These are phyloP conservation scores for Falciphora oryzae DNA, from an alignment of 2,329 filamentous ascomycete genomes.

Conservation along the genomic window DNA sequence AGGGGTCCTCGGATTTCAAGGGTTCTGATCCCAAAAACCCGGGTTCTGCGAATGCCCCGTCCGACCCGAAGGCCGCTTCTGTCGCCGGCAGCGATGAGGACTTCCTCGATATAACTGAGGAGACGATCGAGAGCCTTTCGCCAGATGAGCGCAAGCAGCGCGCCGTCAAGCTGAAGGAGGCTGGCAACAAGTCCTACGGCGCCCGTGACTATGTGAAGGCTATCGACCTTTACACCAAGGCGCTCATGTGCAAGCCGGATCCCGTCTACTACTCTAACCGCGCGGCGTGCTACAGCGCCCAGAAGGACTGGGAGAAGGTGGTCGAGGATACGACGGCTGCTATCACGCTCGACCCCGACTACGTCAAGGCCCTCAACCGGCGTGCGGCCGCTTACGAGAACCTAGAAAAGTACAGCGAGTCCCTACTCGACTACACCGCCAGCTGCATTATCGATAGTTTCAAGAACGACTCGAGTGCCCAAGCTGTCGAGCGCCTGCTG, in stretches of 20 bases:
- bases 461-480: constrained; percentile 81
- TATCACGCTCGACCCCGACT: constrained; percentile 87
- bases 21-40: neutral
- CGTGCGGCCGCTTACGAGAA: constrained; percentile 96
- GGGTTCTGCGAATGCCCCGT: constrained; percentile 16
- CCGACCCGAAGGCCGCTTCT: constrained; percentile 43
- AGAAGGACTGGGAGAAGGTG: constrained; percentile 90
- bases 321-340: constrained; percentile 96
- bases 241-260: constrained; percentile 94
- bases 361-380: constrained; percentile 96
- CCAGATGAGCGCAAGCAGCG: constrained; percentile 74
- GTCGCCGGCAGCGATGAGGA: constrained; percentile 56
- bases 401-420: constrained; percentile 83
- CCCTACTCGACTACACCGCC: constrained; percentile 93
- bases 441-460: constrained; percentile 99
- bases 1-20: constrained; percentile 15
- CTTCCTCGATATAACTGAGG: constrained; percentile 61
- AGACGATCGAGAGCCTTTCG: constrained; percentile 44
- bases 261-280: constrained; percentile 99
- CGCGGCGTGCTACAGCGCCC: constrained; percentile 93
- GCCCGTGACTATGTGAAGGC: constrained; percentile 90
- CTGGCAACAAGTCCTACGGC: constrained; percentile 93
- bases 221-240: constrained; percentile 92
- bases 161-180: constrained; percentile 86
- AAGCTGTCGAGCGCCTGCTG: constrained; percentile 84